Base-by-base conservation (phyloP, 2,329 filamentous ascomycete species). In the Talaromyces sp. region DNA sequence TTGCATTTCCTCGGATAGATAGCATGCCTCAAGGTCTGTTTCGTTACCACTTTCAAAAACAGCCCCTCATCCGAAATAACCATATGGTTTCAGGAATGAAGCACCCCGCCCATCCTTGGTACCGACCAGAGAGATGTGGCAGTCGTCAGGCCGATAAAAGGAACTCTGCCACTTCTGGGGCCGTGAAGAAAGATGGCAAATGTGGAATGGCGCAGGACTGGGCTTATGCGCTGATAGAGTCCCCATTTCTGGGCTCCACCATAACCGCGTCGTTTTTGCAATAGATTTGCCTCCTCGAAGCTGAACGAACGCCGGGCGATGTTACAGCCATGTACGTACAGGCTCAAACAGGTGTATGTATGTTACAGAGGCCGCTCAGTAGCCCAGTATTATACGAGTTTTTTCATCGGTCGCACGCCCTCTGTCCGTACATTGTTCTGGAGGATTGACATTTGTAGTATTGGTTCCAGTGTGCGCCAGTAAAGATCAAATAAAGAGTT, bases 211-310 rank as follows among this genome's bases (percentile, higher is more conserved):
- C 55, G 37, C 37, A 31, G 55, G 35, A 58, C 23, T 58, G 55
- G 55, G 23, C 39, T 35, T 35, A 57, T 57, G 54, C 57, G 18
- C 57, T 28, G 42, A 40, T n/a, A 54, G 8, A 54, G 58, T 40
- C 58, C 35, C 58, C 58, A 61, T 62, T 33, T 28, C 31, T 42
- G 54, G 39, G 52, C 60, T 62, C 60, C 60, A 62, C 60, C 54
- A 57, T 18, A n/a, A 57, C 60, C 52, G 40, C 39, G 14, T 31
- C 16, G 14, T 54, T 55, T 60, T 35, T 39, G 39, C 25, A 21
- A 46, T 35, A 44, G n/a, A 62, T 57, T 62, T 57, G 50, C 60
- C 60, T 62, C 60, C 57, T 57, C 28, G 5, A 31, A 50, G 12
- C 55, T 18, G 16, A 40, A 6, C 6, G 3, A 6, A 58, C 23